Evolutionary conservation across 352 stramenopile species (phyloP).

Genomic region (Phytophthora colocasiae): DNA sequence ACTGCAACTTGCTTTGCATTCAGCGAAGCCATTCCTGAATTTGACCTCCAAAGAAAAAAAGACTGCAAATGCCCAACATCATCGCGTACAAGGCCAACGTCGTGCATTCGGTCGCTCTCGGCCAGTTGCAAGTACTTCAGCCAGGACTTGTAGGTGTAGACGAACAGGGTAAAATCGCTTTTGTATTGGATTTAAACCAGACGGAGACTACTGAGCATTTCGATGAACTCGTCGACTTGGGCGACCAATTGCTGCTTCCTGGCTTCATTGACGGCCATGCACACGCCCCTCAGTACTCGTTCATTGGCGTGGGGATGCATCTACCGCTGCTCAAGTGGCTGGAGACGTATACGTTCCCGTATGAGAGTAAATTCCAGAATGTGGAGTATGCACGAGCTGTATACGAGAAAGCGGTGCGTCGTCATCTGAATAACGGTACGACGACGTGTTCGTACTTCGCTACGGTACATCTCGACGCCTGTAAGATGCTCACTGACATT

Average conservation of each 20-base stretch:
- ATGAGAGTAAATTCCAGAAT: constrained; percentile 85
- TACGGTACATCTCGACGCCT: constrained; percentile 91
- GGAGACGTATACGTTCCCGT: constrained; percentile 95
- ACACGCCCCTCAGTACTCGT: constrained; percentile 95
- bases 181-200: constrained; percentile 19
- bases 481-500: constrained; percentile 92
- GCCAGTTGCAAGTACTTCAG: constrained; percentile 61
- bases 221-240: constrained; percentile 72
- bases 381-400: constrained; percentile 73
- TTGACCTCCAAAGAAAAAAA: constrained; percentile 3
- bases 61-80: constrained; percentile 28
- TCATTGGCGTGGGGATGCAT: constrained; percentile 94
- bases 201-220: constrained; percentile 40
- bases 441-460: constrained; percentile 96
- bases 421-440: constrained; percentile 90
- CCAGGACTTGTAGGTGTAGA: constrained; percentile 56
- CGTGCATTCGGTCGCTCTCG: constrained; percentile 72
- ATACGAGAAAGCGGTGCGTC: constrained; percentile 90
- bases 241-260: constrained; percentile 87
- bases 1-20: constrained; percentile 11
- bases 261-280: constrained; percentile 95
- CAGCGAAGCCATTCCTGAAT: constrained; percentile 21
- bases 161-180: constrained; percentile 32
- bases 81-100: constrained; percentile 83
- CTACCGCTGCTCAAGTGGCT: constrained; percentile 94